Evolutionary conservation across 108 stramenopile genomes (phyloP).

Genomic region (Nitzschia palea): DNA sequence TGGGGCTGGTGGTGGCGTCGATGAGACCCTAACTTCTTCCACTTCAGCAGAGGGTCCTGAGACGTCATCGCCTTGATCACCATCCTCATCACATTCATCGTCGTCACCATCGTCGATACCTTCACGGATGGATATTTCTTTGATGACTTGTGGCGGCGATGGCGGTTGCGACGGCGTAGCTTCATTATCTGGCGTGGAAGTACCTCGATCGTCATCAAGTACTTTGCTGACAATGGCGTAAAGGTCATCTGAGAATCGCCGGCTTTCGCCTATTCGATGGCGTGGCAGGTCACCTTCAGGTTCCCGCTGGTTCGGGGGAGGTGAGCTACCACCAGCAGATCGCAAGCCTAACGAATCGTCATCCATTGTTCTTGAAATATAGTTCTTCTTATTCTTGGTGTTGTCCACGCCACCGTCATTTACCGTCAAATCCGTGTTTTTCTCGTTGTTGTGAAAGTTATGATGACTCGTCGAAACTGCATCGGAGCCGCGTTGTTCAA

Average conservation of each 20-base stretch:
- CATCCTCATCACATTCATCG: constrained; percentile 8
- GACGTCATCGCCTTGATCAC: neutral
- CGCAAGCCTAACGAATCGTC: neutral
- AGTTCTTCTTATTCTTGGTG: neutral
- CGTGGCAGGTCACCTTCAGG: neutral
- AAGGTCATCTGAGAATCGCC: neutral
- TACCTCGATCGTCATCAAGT: neutral
- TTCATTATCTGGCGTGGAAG: neutral
- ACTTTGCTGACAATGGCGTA: neutral
- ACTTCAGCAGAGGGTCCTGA: neutral
- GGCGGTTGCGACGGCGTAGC: neutral
- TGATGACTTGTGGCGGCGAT: neutral
- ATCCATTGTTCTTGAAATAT: neutral
- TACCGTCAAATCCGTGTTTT: too few relatives aligned
- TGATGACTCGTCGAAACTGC: too few relatives aligned
- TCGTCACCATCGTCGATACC: constrained; percentile 4
- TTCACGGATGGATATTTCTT: neutral
- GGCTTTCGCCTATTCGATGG: neutral
- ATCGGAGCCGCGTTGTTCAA: too few relatives aligned
- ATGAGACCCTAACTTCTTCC: neutral
- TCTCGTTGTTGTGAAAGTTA: too few relatives aligned
- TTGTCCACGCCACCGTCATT: neutral
- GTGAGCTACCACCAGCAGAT: neutral
- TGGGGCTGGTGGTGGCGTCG: neutral
- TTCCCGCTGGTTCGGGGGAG: neutral